Percentiles rank a stretch among this genome's conserved stretches.
These are phyloP conservation scores for Malania oleifera DNA, from an alignment of 164 flowering plant genomes.

Conservation along the genomic window DNA sequence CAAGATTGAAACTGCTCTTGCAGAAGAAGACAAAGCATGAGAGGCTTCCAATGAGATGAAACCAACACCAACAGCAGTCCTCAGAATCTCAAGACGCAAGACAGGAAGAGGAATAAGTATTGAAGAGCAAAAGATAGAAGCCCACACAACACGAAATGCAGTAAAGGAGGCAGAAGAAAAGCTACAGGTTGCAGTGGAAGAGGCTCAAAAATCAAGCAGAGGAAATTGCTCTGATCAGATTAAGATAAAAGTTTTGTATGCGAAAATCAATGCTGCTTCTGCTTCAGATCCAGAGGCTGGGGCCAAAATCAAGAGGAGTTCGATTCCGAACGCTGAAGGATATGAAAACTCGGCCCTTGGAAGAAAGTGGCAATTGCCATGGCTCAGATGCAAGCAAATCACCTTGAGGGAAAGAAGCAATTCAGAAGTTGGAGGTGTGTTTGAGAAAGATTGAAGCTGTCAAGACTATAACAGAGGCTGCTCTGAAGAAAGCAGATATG, in stretches of 20 bases:
- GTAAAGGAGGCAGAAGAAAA: slow-evolving; percentile 24
- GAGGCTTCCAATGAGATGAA: slow-evolving; percentile 2
- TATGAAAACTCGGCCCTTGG: slow-evolving; percentile 20
- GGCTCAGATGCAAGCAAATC: slow-evolving; percentile 34
- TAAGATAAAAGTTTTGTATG: slow-evolving; percentile 11
- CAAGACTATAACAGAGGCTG: slow-evolving; percentile 30
- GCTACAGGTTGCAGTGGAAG: slow-evolving; percentile 24
- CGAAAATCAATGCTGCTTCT: slow-evolving; percentile 2
- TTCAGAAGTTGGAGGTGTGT: slow-evolving; percentile 24
- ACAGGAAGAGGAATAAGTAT: slow-evolving; percentile 26
- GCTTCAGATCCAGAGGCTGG: slow-evolving; percentile 7
- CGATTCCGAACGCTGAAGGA: slow-evolving; percentile 30
- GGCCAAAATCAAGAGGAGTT: slow-evolving; percentile 35
- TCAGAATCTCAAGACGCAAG: slow-evolving; percentile 22
- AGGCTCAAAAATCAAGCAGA: slow-evolving; percentile 43
- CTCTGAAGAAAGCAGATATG: slow-evolving; percentile 42
- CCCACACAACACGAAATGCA: slow-evolving; percentile 13
- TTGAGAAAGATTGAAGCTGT: slow-evolving; percentile 37
- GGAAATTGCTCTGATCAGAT: slow-evolving; percentile 29
- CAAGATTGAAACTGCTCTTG: slow-evolving; percentile 17
- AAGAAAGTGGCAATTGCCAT: slow-evolving; percentile 26
- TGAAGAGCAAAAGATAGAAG: slow-evolving; percentile 24
- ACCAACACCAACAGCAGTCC: slow-evolving; percentile 17
- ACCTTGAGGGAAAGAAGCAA: slow-evolving; percentile 20
- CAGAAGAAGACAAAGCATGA: slow-evolving; percentile 7